Evolutionary conservation across 2,329 filamentous ascomycete species (phyloP), one percentile per base, ranked within the genome.

Genomic region (Penicillium sp.): DNA sequence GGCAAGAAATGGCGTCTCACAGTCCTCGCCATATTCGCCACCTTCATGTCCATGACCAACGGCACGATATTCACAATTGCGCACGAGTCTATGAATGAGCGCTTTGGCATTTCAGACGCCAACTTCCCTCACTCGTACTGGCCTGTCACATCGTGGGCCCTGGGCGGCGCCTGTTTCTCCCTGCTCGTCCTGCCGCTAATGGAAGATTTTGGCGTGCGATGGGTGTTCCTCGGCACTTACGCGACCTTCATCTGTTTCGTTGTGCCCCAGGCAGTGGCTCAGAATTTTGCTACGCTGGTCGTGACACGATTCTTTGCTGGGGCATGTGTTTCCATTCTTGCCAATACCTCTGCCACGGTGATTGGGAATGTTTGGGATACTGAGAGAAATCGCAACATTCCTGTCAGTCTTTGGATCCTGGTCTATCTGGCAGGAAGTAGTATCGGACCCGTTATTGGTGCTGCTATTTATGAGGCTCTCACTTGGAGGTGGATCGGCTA

Each of bases 271-370:
- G 76, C 71, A 0, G 51, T 78, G 8, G 76, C 77, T 0, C 69
- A 69, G 13, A 79, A 77, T 54, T 78, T 78, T 46, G 76, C 75
- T 9, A 78, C 77, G 0, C 53, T 79, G 4, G 64, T 79, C 1
- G 66, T 76, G 2, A 74, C 72, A 2, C 69, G 77, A 0, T 74
- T 77, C 44, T 73, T 79, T n/a, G 74, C 73, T 2, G 77, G 77
- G 1, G 70, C 73, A 1, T 74, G 70, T 52, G 72, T 74, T 7
- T 68, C 73, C 0, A 69, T 76, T 5, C 62, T 76, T 0, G 70
- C 70, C 2, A 77, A 78, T 49, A 67, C 65, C 5, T 57, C 63
- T 3, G 69, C 65, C 13, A 64, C 66, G 1, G 60, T 68, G 4
- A 63, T 68, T 30, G 63, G 62, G 1, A 69, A 72, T 48, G 41